phyloP scores from a whole-genome alignment of 768 basidiomycete species.

The Leccinum arenicola region DNA sequence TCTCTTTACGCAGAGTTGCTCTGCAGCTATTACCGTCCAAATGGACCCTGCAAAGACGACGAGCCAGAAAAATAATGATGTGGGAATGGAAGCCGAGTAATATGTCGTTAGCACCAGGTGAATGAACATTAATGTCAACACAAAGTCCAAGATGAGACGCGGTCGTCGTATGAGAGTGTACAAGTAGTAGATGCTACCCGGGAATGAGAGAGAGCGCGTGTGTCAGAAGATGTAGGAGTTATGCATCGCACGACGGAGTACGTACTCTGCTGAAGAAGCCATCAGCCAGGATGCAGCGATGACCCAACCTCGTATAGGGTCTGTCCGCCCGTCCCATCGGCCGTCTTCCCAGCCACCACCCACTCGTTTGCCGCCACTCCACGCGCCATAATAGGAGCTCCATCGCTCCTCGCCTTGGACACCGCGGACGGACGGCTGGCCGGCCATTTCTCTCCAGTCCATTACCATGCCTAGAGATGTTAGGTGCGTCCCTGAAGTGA shows the following conservation, averaged over 20 bases:
- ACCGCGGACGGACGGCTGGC: conserved; percentile 69
- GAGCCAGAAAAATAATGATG: conserved; percentile 91
- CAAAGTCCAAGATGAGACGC: conserved; percentile 92
- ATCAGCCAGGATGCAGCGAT: conserved; percentile 84
- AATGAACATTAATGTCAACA: conserved; percentile 85
- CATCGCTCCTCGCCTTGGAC: conserved; percentile 63
- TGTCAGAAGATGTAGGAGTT: neutral
- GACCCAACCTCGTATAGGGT: conserved; percentile 86
- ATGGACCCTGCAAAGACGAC: conserved; percentile 68
- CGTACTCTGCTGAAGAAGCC: conserved; percentile 84
- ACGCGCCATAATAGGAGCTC: conserved; percentile 67
- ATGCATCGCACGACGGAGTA: conserved; percentile 21
- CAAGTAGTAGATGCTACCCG: conserved; percentile 65
- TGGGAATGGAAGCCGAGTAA: conserved; percentile 63
- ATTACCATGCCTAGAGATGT: conserved; percentile 73
- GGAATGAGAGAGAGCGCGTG: conserved; percentile 9
- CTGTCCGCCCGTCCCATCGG: conserved; percentile 66
- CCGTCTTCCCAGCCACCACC: conserved; percentile 49
- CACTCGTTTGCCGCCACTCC: conserved; percentile 78
- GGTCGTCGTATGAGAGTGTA: conserved; percentile 88
- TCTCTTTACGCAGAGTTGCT: conserved; percentile 86
- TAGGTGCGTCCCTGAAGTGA: neutral
- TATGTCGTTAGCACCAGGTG: conserved; percentile 95
- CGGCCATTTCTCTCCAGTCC: conserved; percentile 98
- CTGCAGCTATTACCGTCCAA: conserved; percentile 77